A percentile compares a stretch with the other conserved stretches of the same genome.
Conservation (phyloP, 257 asterid genomes). For the Scutellaria minor region DNA sequence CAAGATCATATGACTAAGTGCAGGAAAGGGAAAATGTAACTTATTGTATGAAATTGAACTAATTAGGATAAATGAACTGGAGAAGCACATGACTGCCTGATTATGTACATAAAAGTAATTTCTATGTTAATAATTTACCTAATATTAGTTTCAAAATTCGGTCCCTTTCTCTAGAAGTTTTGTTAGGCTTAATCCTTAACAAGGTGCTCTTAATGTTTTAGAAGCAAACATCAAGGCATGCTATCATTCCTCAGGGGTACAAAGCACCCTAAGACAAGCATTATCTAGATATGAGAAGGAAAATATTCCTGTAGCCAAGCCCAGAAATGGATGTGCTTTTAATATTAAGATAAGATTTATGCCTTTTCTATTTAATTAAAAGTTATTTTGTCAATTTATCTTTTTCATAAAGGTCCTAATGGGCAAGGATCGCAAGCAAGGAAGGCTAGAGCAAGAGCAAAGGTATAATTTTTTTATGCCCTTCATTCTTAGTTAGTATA, state of each 20-base stretch:
- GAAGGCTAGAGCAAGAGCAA: slow-evolving; percentile 65
- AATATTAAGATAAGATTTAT: slow-evolving; percentile 20
- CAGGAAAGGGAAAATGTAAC: neutral
- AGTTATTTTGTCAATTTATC: neutral
- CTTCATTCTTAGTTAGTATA: slow-evolving; percentile 20
- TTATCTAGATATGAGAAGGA: slow-evolving; percentile 10
- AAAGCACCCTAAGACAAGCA: neutral
- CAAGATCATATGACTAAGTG: neutral
- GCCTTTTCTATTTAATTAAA: slow-evolving; percentile 5
- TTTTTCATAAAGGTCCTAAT: slow-evolving; percentile 56
- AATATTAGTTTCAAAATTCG: neutral
- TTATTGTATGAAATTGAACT: neutral
- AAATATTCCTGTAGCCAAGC: slow-evolving; percentile 16
- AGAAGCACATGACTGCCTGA: slow-evolving; percentile 18
- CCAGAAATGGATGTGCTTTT: slow-evolving; percentile 4
- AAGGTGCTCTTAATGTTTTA: slow-evolving; percentile 12
- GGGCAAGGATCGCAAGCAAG: slow-evolving; percentile 75
- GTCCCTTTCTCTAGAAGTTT: slow-evolving; percentile 13
- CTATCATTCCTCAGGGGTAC: slow-evolving; percentile 11
- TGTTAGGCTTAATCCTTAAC: slow-evolving; percentile 17
- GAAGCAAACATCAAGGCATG: slow-evolving; percentile 5
- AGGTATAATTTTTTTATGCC: slow-evolving; percentile 52
- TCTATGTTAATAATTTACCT: slow-evolving; percentile 22
- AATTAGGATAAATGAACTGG: slow-evolving; percentile 10
- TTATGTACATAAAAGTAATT: neutral